Evolutionary conservation across 1,139 yeast genomes (phyloP), one percentile per base, ranked within the genome.

Genomic region (Blastobotrys buckinghamii): DNA sequence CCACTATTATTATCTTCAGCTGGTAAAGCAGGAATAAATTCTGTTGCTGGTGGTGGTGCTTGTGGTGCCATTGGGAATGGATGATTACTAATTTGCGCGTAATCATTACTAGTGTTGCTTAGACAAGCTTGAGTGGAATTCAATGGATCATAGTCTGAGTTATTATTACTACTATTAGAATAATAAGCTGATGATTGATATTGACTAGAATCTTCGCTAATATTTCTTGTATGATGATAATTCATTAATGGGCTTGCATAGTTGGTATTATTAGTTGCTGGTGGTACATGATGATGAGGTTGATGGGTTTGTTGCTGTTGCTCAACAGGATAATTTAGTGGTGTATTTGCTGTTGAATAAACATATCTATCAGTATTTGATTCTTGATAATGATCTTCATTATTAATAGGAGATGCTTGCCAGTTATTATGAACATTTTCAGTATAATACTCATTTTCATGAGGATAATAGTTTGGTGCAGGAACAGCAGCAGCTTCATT

Each of bases 351-450:
- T 17, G 38, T 6, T 29, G 32, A 29, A 29, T 29, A 29, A 12
- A 29, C 32, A 29, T 29, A 29, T 29, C 32, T 10, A 29, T 29
- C 32, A 9, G 32, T 12, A 29, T 29, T 13, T 12, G 32, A 10
- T 9, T 8, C 13, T 33, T 35, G 40, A 37, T 37, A 33, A 27
- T 15, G n/a, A 8, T 29, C 43, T 2, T 27, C 20, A 8, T 40
- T 24, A 17, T 40, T 22, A 29, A 16, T 26, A 6, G 43, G 43
- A 6, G 43, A 40, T 40, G 43, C 35, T 22, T 39, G 42, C 42
- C 42, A 39, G 37, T 12, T 13, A 15, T 24, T 5, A 19, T 6
- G 9, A 26, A 7, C 9, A 26, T 7, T 26, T 7, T 26, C 29
- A 26, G 39, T 35, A 9, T n/a, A n/a, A n/a, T n/a, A n/a, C n/a